Conservation (phyloP, 495 filamentous ascomycete species). For the Hyphodiscus hymeniophilus region DNA sequence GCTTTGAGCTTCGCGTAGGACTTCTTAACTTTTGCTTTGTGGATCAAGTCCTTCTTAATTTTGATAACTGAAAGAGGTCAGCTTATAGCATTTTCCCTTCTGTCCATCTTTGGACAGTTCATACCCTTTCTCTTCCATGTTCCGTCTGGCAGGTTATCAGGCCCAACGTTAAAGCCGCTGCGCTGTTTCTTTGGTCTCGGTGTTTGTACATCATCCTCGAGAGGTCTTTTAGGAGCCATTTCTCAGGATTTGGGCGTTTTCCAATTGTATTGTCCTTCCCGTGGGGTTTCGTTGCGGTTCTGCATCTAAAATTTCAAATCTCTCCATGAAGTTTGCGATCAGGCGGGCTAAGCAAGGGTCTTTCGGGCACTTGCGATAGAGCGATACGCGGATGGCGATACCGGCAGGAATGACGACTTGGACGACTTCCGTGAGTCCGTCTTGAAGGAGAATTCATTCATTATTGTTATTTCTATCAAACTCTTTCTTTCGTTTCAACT, state of each 20-base stretch:
- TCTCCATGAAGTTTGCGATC: neutral
- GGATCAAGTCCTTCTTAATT: constrained; percentile 84
- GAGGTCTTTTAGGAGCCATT: constrained; percentile 59
- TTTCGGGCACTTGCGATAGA: too few species aligned
- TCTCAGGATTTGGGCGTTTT: neutral
- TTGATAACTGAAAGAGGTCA: constrained; percentile 62
- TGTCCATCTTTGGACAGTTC: neutral
- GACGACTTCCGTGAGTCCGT: too few species aligned
- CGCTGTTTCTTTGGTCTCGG: constrained; percentile 38
- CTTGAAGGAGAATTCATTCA: too few species aligned
- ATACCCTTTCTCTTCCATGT: constrained; percentile 83
- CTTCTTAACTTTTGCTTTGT: constrained; percentile 91
- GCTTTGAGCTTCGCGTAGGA: constrained; percentile 83
- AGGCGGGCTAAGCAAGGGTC: neutral
- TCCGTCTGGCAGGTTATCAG: constrained; percentile 88
- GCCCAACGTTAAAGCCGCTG: constrained; percentile 64
- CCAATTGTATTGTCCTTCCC: neutral
- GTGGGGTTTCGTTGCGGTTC: too few species aligned
- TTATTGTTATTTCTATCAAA: too few species aligned
- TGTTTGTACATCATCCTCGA: constrained; percentile 37
- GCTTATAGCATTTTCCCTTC: neutral
- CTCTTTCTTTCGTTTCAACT: too few species aligned
- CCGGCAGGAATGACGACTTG: neutral
- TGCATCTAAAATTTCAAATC: too few species aligned
- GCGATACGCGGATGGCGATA: neutral